These are phyloP conservation scores for Ensete ventricosum DNA, from an alignment of 176 grass and related monocot species.

Conservation along the genomic window DNA sequence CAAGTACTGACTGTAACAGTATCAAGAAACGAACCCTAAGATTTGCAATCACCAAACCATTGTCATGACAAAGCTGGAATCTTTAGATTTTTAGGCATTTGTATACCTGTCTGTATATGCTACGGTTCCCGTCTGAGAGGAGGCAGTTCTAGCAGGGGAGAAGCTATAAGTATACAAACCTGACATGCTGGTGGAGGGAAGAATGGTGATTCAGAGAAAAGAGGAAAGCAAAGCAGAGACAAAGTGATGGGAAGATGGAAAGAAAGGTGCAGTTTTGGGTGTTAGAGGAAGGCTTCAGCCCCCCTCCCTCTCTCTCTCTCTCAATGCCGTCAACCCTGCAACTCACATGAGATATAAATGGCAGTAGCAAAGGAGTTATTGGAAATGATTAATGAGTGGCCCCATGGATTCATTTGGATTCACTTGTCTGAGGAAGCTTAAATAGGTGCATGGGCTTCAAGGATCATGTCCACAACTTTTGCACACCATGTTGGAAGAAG, in stretches of 20 bases:
- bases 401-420: neutral
- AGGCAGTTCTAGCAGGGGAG: slow-evolving; percentile 71
- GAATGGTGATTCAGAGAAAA: neutral
- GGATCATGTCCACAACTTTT: slow-evolving; percentile 13
- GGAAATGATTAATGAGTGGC: slow-evolving; percentile 12
- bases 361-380: neutral
- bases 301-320: neutral
- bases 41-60: slow-evolving; percentile 13
- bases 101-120: slow-evolving; percentile 75
- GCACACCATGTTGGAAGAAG: neutral
- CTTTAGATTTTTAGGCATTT: neutral
- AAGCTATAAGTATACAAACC: slow-evolving; percentile 68
- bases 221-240: neutral
- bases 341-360: slow-evolving; percentile 20
- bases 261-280: neutral
- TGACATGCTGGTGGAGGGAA: slow-evolving; percentile 50
- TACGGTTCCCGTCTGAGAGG: slow-evolving; percentile 76
- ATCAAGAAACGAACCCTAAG: slow-evolving; percentile 13
- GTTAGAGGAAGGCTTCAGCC: slow-evolving; percentile 12
- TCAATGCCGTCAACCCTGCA: slow-evolving; percentile 20
- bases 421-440: slow-evolving; percentile 11
- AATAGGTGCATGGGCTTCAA: slow-evolving; percentile 18
- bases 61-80: slow-evolving; percentile 5
- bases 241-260: neutral
- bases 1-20: slow-evolving; percentile 62